These are phyloP conservation scores for Fraxinus xanthoxyloides DNA, from an alignment of 305 asterid species.

Conservation along the genomic window DNA sequence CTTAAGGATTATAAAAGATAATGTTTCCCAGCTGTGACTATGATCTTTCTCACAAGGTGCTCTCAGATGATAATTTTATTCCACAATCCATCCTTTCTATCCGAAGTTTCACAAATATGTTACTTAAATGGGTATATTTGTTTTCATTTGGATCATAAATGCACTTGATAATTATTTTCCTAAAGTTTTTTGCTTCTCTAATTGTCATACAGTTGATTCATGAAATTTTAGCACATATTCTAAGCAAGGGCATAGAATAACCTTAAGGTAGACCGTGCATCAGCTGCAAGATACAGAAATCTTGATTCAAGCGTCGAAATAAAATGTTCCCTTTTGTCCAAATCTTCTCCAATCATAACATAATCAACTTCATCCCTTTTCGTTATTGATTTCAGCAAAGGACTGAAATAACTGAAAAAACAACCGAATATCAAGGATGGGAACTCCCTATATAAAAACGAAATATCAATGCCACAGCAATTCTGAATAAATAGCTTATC, in stretches of 20 bases:
- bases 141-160: not conserved
- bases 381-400: constrained; percentile 78
- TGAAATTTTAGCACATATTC: constrained; percentile 5
- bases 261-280: constrained; percentile 97
- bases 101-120: not conserved
- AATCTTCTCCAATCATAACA: constrained; percentile 72
- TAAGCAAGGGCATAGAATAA: constrained; percentile 26
- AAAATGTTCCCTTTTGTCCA: constrained; percentile 72
- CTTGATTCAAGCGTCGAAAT: constrained; percentile 80
- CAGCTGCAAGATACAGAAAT: constrained; percentile 93
- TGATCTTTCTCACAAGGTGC: not conserved
- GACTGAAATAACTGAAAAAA: constrained; percentile 87
- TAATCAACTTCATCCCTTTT: constrained; percentile 59
- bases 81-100: not conserved
- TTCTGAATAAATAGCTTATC: constrained; percentile 11
- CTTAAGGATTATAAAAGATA: not conserved
- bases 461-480: not conserved
- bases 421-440: not conserved
- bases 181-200: not conserved
- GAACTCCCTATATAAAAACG: not conserved
- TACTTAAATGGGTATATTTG: not conserved
- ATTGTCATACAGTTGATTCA: constrained; percentile 3
- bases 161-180: not conserved
- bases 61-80: not conserved
- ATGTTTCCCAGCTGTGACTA: constrained; percentile 6